Evolutionary conservation across 2,329 filamentous ascomycete genomes (phyloP), one percentile per base, ranked within the genome.

Genomic region (Aspergillus novofumigatus): DNA sequence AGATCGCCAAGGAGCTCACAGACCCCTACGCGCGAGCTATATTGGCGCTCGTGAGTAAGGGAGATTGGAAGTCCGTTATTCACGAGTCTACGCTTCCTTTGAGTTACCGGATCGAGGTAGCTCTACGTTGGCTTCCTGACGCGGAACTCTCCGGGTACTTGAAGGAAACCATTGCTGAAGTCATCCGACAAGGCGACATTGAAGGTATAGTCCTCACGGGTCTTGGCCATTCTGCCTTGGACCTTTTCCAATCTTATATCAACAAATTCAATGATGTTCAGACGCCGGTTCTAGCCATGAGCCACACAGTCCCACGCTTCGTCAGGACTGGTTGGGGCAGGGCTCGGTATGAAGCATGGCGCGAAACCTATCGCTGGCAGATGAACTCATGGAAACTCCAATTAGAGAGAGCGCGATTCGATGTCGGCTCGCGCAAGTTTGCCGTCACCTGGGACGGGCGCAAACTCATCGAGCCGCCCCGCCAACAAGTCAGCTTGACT

Each of bases 341-440:
- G 59, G 60, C 77, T 0, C 81, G 80, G 56, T 86, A 83, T 70
- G 74, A 81, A 49, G 76, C 82, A 60, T 87, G 85, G 85, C 82
- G 82, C 60, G 81, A 86, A 58, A 81, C 79, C 4, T 88, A 87
- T 67, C 80, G 85, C 57, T 74, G 77, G 59, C 80, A 82, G 55
- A 83, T 87, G 73, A 85, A 86, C 64, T 77, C 77, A 8, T 87
- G 84, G 83, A 82, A 82, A 54, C 76, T 84, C 8, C 85, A 86
- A 63, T 75, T 83, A 26, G 78, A 85, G 58, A 81, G 85, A 32
- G 82, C 83, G 2, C 77, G 78, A 35, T 87, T 86, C 69, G 81
- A 83, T 57, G 81, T 85, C 51, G 79, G 81, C 58, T 83, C 84
- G 63, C 81, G 81, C 55, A 77, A 78, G 35, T 77, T 80, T 44